Evolutionary conservation across 2,329 filamentous ascomycete species (phyloP).

Genomic region (Emydomyces testavorans): DNA sequence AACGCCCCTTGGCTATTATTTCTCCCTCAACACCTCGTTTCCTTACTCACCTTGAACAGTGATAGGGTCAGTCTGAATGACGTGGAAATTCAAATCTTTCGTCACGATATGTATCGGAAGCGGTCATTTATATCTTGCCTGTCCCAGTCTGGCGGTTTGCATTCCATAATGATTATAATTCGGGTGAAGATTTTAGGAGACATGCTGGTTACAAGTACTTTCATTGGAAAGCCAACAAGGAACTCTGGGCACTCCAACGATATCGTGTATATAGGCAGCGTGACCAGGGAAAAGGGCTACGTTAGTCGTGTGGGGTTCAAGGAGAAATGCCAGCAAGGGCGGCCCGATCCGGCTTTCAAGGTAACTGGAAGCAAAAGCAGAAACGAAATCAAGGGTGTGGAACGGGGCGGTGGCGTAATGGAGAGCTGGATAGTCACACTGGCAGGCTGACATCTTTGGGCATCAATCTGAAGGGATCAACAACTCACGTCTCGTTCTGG

Average conservation of each 20-base stretch:
- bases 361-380: conserved; percentile 7
- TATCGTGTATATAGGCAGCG: conserved; percentile 6
- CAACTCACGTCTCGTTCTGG: conserved; percentile 4
- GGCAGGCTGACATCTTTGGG: conserved; percentile 14
- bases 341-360: conserved; percentile 14
- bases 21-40: not conserved
- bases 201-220: conserved; percentile 6
- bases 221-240: conserved; percentile 5
- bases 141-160: conserved; percentile 3
- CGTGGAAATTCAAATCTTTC: conserved; percentile 13
- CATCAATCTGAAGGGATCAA: conserved; percentile 15
- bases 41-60: conserved; percentile 1
- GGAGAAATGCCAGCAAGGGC: conserved; percentile 7
- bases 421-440: conserved; percentile 5
- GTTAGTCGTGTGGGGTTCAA: conserved; percentile 9
- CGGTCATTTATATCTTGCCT: conserved; percentile 8
- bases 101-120: conserved; percentile 14
- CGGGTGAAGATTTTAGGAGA: conserved; percentile 4
- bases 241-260: conserved; percentile 11
- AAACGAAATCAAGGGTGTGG: conserved; percentile 11
- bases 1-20: conserved; percentile 6
- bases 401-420: conserved; percentile 9
- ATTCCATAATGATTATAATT: conserved; percentile 1
- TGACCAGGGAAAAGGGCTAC: not conserved
- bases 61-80: conserved; percentile 9